These are phyloP conservation scores for Kurtzmaniella natalensis DNA, from an alignment of 1,139 yeast genomes.

Conservation along the genomic window DNA sequence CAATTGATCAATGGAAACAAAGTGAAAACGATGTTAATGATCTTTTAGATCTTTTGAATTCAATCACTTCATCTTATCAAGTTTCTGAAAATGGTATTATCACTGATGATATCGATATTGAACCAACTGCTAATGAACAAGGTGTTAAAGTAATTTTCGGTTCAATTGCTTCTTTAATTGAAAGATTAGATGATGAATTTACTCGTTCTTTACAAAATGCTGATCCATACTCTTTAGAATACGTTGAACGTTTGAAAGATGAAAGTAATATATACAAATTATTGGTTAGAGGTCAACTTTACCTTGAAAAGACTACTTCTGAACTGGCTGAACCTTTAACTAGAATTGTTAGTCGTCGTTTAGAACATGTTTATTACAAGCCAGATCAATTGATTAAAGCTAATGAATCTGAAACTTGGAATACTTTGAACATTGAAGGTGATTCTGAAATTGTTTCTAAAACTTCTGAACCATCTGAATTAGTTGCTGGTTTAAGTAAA, in stretches of 20 bases:
- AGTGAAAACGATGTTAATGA: slow-evolving; percentile 59
- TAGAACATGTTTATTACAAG: slow-evolving; percentile 92
- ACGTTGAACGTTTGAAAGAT: slow-evolving; percentile 85
- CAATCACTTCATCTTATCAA: slow-evolving; percentile 49
- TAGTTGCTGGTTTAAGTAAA: slow-evolving; percentile 63
- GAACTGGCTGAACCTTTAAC: slow-evolving; percentile 59
- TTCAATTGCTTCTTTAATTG: slow-evolving; percentile 79
- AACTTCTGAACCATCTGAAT: slow-evolving; percentile 30
- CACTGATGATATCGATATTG: slow-evolving; percentile 77
- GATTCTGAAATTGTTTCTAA: slow-evolving; percentile 34
- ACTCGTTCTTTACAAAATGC: slow-evolving; percentile 80
- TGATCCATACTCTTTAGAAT: slow-evolving; percentile 95
- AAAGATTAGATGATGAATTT: slow-evolving; percentile 93
- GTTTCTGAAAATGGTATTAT: slow-evolving; percentile 74
- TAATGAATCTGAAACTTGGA: slow-evolving; percentile 74
- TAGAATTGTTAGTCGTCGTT: slow-evolving; percentile 76
- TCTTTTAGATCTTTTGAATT: slow-evolving; percentile 67
- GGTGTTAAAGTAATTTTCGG: slow-evolving; percentile 81
- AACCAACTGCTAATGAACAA: slow-evolving; percentile 58
- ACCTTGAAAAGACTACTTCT: slow-evolving; percentile 61
- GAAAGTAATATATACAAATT: slow-evolving; percentile 74
- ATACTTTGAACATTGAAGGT: slow-evolving; percentile 30
- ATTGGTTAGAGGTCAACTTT: slow-evolving; percentile 80
- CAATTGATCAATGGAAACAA: slow-evolving; percentile 76
- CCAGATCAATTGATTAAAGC: slow-evolving; percentile 69